A percentile compares a stretch with the other conserved stretches of the same genome.
These are phyloP conservation scores for Escovopsis sp. DNA, from an alignment of 2,329 filamentous ascomycete species.

Conservation along the genomic window DNA sequence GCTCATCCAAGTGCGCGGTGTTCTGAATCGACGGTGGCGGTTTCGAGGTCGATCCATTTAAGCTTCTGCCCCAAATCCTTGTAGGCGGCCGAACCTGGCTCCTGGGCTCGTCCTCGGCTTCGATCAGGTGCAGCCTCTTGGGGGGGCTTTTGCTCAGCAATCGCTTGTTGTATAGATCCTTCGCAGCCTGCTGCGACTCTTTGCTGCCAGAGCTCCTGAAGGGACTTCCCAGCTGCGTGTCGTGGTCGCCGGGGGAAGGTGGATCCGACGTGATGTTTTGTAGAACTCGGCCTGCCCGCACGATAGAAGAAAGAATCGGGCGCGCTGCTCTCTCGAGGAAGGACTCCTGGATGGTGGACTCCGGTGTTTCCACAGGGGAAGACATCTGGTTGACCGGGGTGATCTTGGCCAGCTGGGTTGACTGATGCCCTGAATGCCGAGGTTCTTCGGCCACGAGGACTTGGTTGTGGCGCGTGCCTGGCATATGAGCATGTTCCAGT, in stretches of 20 bases:
- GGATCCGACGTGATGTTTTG: conserved; percentile 45
- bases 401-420: conserved; percentile 13
- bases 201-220: conserved; percentile 30
- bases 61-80: background rate
- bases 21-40: conserved; percentile 16
- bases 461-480: no score
- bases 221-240: conserved; percentile 38
- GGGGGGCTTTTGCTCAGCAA: conserved; percentile 18
- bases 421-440: conserved; percentile 4
- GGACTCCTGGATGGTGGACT: conserved; percentile 16
- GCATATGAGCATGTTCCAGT: background rate
- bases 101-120: conserved; percentile 5
- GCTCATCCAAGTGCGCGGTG: conserved; percentile 4
- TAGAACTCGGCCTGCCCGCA: conserved; percentile 40
- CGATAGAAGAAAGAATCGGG: conserved; percentile 39
- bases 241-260: conserved; percentile 38
- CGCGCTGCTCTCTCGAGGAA: conserved; percentile 19
- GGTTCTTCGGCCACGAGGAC: no score
- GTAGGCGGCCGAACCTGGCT: conserved; percentile 6
- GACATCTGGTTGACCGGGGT: conserved; percentile 25
- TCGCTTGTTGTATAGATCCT: conserved; percentile 12
- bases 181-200: conserved; percentile 17
- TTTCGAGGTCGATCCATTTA: background rate
- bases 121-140: conserved; percentile 8
- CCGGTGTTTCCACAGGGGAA: conserved; percentile 21